Percentiles rank a stretch among this genome's conserved stretches.
These are phyloP conservation scores for Blastobotrys muscicola DNA, from an alignment of 805 yeast genomes.

Conservation along the genomic window DNA sequence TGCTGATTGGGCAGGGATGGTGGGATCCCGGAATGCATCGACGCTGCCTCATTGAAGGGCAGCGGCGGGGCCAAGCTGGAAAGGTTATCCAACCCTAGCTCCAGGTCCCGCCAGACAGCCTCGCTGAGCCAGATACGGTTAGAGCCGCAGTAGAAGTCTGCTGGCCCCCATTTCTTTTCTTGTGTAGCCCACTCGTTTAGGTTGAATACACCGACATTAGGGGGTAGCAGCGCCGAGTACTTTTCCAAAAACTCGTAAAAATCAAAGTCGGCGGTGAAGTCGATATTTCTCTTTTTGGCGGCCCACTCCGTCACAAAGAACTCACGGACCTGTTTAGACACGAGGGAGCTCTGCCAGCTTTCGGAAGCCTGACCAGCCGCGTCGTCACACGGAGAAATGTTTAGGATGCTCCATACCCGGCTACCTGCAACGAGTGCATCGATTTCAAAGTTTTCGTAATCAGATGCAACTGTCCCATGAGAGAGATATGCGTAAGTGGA, in stretches of 20 bases:
- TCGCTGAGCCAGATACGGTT: conserved; percentile 31
- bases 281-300: conserved; percentile 24
- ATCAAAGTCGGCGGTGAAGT: conserved; percentile 33
- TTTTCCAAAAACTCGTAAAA: conserved; percentile 28
- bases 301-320: conserved; percentile 32
- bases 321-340: conserved; percentile 30
- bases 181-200: conserved; percentile 29
- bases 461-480: conserved; percentile 1
- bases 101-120: conserved; percentile 30
- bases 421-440: conserved; percentile 19
- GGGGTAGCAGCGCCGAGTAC: conserved; percentile 26
- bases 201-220: conserved; percentile 19
- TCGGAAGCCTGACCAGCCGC: conserved; percentile 20
- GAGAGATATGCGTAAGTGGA: conserved; percentile 20
- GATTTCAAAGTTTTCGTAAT: conserved; percentile 16
- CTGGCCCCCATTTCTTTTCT: conserved; percentile 25
- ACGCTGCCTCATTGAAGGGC: not conserved
- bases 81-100: conserved; percentile 14
- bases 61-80: not conserved
- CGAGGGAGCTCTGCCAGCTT: conserved; percentile 28
- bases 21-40: not conserved
- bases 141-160: conserved; percentile 28
- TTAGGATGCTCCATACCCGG: conserved; percentile 30
- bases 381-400: conserved; percentile 22
- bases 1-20: not conserved